Evolutionary conservation across 2,329 filamentous ascomycete genomes (phyloP).

Genomic region (Trichoderma atroviride): DNA sequence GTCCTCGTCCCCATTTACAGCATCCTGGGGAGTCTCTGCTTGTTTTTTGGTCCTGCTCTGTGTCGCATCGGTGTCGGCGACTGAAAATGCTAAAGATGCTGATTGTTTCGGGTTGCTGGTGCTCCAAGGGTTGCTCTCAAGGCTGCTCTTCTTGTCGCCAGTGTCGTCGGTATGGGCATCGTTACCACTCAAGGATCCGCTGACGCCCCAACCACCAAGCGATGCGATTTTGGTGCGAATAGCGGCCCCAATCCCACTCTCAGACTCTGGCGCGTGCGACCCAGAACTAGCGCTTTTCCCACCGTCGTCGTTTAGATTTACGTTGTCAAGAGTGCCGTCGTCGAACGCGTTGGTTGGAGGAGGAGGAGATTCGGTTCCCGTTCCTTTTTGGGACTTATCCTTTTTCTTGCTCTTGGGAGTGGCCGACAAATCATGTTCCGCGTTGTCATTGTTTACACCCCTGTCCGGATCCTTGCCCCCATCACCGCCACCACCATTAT

Average conservation of each 20-base stretch:
- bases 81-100: conserved; percentile 49
- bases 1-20: conserved; percentile 34
- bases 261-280: conserved; percentile 51
- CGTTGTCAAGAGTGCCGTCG: conserved; percentile 61
- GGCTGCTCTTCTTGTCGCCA: conserved; percentile 47
- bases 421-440: conserved; percentile 36
- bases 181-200: conserved; percentile 41
- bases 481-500: conserved; percentile 33
- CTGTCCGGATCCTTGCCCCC: conserved; percentile 43
- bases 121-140: conserved; percentile 55
- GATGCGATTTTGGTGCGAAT: conserved; percentile 65
- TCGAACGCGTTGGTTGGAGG: conserved; percentile 46
- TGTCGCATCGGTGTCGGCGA: conserved; percentile 50
- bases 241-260: conserved; percentile 55
- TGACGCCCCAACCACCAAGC: conserved; percentile 31
- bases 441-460: conserved; percentile 30
- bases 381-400: conserved; percentile 36
- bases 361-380: conserved; percentile 32
- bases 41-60: conserved; percentile 44
- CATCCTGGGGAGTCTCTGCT: conserved; percentile 35
- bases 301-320: conserved; percentile 64
- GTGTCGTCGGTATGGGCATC: conserved; percentile 36
- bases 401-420: conserved; percentile 46
- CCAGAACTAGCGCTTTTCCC: conserved; percentile 60
- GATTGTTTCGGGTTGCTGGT: conserved; percentile 55